Evolutionary conservation across 1,284 basidiomycete species (phyloP).

Genomic region (Fomitopsis betulina): DNA sequence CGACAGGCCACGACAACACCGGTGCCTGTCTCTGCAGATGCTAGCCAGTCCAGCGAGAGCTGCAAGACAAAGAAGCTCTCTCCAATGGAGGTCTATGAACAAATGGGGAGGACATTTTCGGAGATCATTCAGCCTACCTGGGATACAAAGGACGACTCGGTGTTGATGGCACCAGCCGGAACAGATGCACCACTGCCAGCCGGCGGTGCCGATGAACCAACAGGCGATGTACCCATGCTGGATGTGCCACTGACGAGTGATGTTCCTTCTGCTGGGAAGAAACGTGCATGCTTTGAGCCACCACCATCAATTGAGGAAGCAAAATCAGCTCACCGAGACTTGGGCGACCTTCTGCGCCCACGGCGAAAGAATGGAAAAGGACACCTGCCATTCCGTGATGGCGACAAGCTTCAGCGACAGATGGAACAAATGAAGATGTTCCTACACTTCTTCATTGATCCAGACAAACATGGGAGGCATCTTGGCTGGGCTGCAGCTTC

Average conservation of each 20-base stretch:
- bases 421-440: conserved; percentile 11
- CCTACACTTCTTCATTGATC: conserved; percentile 4
- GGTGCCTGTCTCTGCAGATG: no score
- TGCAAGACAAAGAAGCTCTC: no score
- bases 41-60: no score
- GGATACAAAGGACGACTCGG: no score
- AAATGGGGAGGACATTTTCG: not conserved
- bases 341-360: conserved; percentile 4
- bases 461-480: not conserved
- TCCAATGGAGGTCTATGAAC: no score
- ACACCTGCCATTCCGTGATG: not conserved
- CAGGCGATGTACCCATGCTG: no score
- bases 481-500: conserved; percentile 8
- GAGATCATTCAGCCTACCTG: not conserved
- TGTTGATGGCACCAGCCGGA: no score
- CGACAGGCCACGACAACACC: no score
- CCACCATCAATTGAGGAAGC: not conserved
- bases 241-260: no score
- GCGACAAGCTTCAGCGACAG: conserved; percentile 2
- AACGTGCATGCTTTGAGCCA: not conserved
- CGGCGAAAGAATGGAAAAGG: not conserved
- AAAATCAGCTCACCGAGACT: not conserved
- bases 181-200: no score
- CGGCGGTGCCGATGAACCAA: no score
- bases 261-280: no score